Conservation (phyloP, 2,329 filamentous ascomycete genomes). For the Metarhizium rileyi region DNA sequence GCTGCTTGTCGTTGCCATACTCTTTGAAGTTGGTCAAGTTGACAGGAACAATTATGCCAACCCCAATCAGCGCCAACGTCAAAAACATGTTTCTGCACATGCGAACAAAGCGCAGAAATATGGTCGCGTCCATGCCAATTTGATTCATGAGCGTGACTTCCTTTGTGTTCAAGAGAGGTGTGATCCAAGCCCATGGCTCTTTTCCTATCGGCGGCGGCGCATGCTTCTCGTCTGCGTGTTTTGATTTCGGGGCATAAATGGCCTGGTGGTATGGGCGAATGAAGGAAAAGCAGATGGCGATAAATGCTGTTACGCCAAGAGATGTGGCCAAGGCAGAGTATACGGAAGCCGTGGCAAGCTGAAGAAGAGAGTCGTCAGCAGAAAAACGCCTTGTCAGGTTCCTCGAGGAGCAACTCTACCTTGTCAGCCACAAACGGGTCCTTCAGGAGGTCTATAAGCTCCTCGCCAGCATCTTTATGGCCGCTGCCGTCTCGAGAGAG, state of each 20-base stretch:
- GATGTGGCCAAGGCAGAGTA: slow-evolving; percentile 75
- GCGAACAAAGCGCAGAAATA: slow-evolving; percentile 79
- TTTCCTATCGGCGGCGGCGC: slow-evolving; percentile 78
- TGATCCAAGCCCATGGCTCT: slow-evolving; percentile 80
- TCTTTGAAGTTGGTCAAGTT: slow-evolving; percentile 46
- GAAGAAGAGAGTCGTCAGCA: background rate
- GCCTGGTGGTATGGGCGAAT: slow-evolving; percentile 84
- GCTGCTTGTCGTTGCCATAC: slow-evolving; percentile 9
- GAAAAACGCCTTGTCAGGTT: background rate
- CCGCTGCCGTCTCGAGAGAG: background rate
- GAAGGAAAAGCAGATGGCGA: slow-evolving; percentile 76
- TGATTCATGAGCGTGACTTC: slow-evolving; percentile 71
- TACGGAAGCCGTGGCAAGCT: slow-evolving; percentile 42
- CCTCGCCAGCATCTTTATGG: slow-evolving; percentile 23
- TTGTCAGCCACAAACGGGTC: slow-evolving; percentile 35
- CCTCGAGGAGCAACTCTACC: background rate
- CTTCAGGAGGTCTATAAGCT: slow-evolving; percentile 38
- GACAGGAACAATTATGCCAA: slow-evolving; percentile 70
- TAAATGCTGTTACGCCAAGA: slow-evolving; percentile 60
- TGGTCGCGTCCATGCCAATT: slow-evolving; percentile 80
- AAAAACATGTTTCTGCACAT: slow-evolving; percentile 93
- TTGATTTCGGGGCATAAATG: slow-evolving; percentile 89
- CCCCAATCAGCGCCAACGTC: slow-evolving; percentile 60
- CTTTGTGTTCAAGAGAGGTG: slow-evolving; percentile 65
- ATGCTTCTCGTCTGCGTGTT: slow-evolving; percentile 85